phyloP scores from a whole-genome alignment of 768 basidiomycete genomes.

The Crassisporium funariophilum region DNA sequence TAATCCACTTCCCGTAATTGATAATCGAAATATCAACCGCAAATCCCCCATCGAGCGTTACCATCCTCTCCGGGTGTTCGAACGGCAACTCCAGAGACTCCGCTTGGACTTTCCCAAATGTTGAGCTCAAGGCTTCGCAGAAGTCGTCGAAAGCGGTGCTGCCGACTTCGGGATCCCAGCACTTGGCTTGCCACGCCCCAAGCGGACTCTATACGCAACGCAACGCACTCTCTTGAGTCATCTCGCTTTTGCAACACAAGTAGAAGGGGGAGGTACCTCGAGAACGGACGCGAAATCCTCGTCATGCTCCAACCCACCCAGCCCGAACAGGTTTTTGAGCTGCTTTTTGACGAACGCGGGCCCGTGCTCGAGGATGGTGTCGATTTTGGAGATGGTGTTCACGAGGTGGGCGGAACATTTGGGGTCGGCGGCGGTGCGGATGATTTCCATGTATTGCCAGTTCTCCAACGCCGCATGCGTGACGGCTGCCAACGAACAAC shows the following conservation, averaged over 20 bases:
- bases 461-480: constrained; percentile 82
- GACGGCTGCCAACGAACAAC: no score
- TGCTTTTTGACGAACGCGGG: constrained; percentile 39
- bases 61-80: constrained; percentile 49
- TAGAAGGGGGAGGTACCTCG: constrained; percentile 43
- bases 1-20: constrained; percentile 81
- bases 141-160: constrained; percentile 69
- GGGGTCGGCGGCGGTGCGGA: constrained; percentile 66
- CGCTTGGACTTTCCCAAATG: constrained; percentile 33
- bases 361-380: constrained; percentile 55
- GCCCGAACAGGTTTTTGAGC: constrained; percentile 79
- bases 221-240: neutral
- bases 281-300: constrained; percentile 78
- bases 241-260: neutral
- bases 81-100: constrained; percentile 43
- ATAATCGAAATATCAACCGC: constrained; percentile 59
- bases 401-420: constrained; percentile 61
- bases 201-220: constrained; percentile 70
- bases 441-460: constrained; percentile 90
- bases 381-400: constrained; percentile 60
- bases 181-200: constrained; percentile 78
- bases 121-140: constrained; percentile 56
- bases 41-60: constrained; percentile 46
- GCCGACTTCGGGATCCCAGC: constrained; percentile 80
- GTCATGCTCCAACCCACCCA: constrained; percentile 66